Conservation (phyloP, 257 asterid species). For the Coffea canephora region DNA sequence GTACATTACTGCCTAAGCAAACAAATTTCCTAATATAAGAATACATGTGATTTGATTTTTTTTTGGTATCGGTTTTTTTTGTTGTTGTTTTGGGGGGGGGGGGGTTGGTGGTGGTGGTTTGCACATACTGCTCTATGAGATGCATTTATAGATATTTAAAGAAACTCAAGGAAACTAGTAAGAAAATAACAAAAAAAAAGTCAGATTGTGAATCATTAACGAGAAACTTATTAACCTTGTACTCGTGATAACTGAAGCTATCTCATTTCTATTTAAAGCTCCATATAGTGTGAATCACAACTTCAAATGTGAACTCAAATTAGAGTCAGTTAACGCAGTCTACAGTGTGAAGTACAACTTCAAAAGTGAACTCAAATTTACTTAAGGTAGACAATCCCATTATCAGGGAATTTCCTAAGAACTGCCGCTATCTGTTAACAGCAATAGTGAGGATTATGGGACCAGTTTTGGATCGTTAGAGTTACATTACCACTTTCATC, state of each 20-base stretch:
- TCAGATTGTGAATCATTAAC: not conserved
- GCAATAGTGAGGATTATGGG: not conserved
- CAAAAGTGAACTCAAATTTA: no score
- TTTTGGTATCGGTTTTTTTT: no score
- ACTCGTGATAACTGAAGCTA: not conserved
- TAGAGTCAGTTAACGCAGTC: no score
- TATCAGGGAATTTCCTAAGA: not conserved
- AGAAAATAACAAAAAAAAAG: not conserved
- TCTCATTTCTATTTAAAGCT: not conserved
- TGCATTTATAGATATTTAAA: not conserved
- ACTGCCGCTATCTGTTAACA: not conserved
- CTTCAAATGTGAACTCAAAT: no score
- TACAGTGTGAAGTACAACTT: no score
- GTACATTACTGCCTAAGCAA: not conserved
- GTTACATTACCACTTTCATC: no score
- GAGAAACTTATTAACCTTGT: not conserved
- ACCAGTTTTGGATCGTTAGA: not conserved
- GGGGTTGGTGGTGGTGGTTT: no score
- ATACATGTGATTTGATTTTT: not conserved
- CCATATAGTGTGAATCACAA: no score
- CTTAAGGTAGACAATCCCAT: not conserved
- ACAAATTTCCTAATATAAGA: not conserved
- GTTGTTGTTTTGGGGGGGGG: no score
- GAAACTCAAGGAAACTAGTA: not conserved
- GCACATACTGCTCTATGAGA: not conserved